Percentiles rank a stretch among this genome's conserved stretches.
Evolutionary conservation across 1,139 yeast genomes (phyloP).

Genomic region (Zygosaccharomyces sapae): DNA sequence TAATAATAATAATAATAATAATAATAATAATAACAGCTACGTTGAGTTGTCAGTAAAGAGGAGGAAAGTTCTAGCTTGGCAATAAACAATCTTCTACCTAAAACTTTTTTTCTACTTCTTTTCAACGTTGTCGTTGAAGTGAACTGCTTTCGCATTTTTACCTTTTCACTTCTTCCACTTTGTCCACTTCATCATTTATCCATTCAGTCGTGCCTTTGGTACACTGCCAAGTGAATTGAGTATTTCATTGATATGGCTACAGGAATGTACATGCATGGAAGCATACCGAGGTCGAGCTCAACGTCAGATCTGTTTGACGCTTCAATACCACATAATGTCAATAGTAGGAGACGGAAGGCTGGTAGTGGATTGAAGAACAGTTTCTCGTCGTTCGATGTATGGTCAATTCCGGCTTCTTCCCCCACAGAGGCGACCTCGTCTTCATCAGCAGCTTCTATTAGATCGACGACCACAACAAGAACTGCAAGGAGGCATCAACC

Average conservation of each 20-base stretch:
- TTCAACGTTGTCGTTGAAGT: neutral
- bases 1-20: neutral
- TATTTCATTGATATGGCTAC: neutral
- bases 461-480: neutral
- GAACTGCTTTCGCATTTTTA: neutral
- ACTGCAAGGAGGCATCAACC: neutral
- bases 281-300: constrained; percentile 22
- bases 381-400: neutral
- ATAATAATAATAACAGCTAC: neutral
- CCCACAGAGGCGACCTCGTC: neutral
- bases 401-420: neutral
- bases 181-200: neutral
- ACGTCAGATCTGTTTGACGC: constrained; percentile 22
- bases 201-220: neutral
- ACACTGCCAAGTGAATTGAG: neutral
- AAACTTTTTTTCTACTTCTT: neutral
- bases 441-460: neutral
- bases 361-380: constrained; percentile 1
- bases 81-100: neutral
- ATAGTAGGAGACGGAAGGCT: constrained; percentile 8
- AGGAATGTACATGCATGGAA: constrained; percentile 5
- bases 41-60: neutral
- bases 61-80: neutral
- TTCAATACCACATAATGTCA: constrained; percentile 10
- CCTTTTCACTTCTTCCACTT: neutral